Percentiles rank a stretch among this genome's conserved stretches.
Conservation (phyloP, 768 basidiomycete species). For the Suillus tomentosus region DNA sequence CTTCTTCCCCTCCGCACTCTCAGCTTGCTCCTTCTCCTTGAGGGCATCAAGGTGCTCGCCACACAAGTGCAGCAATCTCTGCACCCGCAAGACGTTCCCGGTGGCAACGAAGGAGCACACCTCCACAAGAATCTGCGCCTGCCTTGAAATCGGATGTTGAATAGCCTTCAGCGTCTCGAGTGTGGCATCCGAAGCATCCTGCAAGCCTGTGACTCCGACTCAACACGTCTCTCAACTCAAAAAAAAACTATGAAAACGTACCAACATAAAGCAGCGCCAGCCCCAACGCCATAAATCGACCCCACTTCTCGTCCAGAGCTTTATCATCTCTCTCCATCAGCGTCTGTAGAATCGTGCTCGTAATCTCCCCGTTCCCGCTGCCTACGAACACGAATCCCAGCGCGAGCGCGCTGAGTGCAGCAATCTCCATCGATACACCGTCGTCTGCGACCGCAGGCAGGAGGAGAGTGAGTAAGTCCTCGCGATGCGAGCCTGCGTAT, state of each 20-base stretch:
- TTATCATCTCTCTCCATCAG: slow-evolving; percentile 83
- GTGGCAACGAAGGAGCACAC: slow-evolving; percentile 95
- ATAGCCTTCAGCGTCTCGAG: slow-evolving; percentile 93
- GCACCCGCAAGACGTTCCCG: slow-evolving; percentile 92
- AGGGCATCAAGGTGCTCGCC: slow-evolving; percentile 79
- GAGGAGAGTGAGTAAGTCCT: slow-evolving; percentile 78
- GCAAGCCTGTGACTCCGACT: slow-evolving; percentile 60
- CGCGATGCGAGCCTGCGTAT: slow-evolving; percentile 90
- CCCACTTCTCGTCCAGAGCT: slow-evolving; percentile 91
- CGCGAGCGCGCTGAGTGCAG: slow-evolving; percentile 80
- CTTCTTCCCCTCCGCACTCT: slow-evolving; percentile 27
- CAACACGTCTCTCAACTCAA: slow-evolving; percentile 9
- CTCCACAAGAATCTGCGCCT: slow-evolving; percentile 89
- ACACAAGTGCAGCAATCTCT: slow-evolving; percentile 89
- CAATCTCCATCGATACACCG: slow-evolving; percentile 82
- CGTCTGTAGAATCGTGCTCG: slow-evolving; percentile 85
- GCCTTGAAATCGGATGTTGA: slow-evolving; percentile 88
- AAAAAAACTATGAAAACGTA: slow-evolving; percentile 35
- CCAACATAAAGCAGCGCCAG: slow-evolving; percentile 90
- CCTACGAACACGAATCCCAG: slow-evolving; percentile 96
- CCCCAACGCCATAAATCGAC: slow-evolving; percentile 86
- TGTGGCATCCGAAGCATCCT: slow-evolving; percentile 92
- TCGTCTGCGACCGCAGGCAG: slow-evolving; percentile 85
- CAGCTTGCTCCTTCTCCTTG: slow-evolving; percentile 40
- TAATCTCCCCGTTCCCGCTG: slow-evolving; percentile 91